Evolutionary conservation across 2,329 filamentous ascomycete genomes (phyloP).

Genomic region (Coniella vitis): DNA sequence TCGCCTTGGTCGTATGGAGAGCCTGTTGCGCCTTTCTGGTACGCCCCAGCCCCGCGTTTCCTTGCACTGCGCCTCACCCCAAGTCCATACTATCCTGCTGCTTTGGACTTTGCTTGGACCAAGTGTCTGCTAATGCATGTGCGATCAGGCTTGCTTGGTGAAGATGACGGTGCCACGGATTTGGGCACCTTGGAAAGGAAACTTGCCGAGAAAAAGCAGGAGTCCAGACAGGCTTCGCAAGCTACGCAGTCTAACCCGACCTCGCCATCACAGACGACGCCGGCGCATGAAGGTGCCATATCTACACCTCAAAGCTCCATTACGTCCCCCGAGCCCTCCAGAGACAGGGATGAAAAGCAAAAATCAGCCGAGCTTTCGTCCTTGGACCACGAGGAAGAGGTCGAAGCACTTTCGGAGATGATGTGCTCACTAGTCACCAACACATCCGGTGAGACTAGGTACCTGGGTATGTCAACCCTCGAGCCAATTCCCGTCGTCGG

Average conservation of each 20-base stretch:
- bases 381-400: slow-evolving; percentile 55
- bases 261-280: slow-evolving; percentile 42
- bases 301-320: slow-evolving; percentile 49
- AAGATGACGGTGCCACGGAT: slow-evolving; percentile 83
- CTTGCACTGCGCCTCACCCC: too few species aligned
- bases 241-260: slow-evolving; percentile 41
- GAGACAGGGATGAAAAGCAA: slow-evolving; percentile 26
- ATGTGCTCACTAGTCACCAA: slow-evolving; percentile 98
- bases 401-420: slow-evolving; percentile 89
- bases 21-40: slow-evolving; percentile 76
- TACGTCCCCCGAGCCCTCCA: slow-evolving; percentile 44
- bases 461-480: slow-evolving; percentile 72
- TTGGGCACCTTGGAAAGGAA: slow-evolving; percentile 81
- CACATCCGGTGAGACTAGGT: slow-evolving; percentile 87
- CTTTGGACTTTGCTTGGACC: too few species aligned
- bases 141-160: slow-evolving; percentile 61
- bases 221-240: slow-evolving; percentile 43
- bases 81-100: too few species aligned
- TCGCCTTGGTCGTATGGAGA: slow-evolving; percentile 91
- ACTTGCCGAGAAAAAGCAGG: slow-evolving; percentile 49
- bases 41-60: slow-evolving; percentile 19
- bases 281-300: slow-evolving; percentile 34
- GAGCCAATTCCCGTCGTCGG: not conserved
- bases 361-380: slow-evolving; percentile 29
- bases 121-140: slow-evolving; percentile 3